Percentiles rank a stretch among this genome's conserved stretches.
These are phyloP conservation scores for Picocystis salinarum DNA, from an alignment of 139 green algal species.

Conservation along the genomic window DNA sequence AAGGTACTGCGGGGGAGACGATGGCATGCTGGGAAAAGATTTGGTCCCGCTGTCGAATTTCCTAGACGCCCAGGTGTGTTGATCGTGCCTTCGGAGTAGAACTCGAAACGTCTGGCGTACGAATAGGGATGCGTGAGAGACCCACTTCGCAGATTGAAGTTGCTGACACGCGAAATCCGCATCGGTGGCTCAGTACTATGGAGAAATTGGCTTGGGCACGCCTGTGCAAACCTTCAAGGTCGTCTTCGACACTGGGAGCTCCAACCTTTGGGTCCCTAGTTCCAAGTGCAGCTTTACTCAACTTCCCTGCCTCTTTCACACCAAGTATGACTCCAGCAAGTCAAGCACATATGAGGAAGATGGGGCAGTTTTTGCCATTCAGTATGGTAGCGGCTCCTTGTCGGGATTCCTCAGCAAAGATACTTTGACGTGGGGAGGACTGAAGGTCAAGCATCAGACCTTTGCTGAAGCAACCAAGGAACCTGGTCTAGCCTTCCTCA, in stretches of 20 bases:
- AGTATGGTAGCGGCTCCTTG: constrained; percentile 86
- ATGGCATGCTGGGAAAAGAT: too few relatives aligned
- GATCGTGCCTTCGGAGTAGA: neutral
- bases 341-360: constrained; percentile 41
- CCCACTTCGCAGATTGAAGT: neutral
- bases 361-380: constrained; percentile 66
- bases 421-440: constrained; percentile 41
- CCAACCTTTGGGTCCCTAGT: constrained; percentile 86
- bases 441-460: constrained; percentile 40
- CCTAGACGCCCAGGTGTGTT: constrained; percentile 39
- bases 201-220: constrained; percentile 69
- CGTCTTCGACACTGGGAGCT: constrained; percentile 75
- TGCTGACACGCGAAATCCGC: neutral
- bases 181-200: constrained; percentile 72
- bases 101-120: too few relatives aligned
- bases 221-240: constrained; percentile 79
- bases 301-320: constrained; percentile 78
- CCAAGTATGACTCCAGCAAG: constrained; percentile 52
- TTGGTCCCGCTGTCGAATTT: constrained; percentile 41
- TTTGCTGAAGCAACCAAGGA: constrained; percentile 73
- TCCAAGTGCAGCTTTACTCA: constrained; percentile 64
- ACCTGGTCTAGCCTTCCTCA: constrained; percentile 83
- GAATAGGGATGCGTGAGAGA: neutral
- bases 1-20: too few relatives aligned
- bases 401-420: constrained; percentile 76